phyloP scores from a whole-genome alignment of 1,284 basidiomycete species.

The Takashimella koratensis region DNA sequence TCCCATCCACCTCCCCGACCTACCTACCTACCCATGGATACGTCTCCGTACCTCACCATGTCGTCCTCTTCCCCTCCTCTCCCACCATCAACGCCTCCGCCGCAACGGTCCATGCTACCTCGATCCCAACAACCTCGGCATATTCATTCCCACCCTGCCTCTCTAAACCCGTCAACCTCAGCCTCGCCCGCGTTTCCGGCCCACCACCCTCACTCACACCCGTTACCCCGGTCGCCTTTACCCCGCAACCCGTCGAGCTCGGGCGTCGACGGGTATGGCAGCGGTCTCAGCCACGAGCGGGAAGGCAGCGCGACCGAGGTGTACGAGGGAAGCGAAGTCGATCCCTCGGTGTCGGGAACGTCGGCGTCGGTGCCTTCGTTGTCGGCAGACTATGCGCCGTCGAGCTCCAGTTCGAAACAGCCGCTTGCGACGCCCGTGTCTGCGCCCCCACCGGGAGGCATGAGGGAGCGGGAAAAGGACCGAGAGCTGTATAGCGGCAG shows the following conservation, averaged over 20 bases:
- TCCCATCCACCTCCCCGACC: not conserved
- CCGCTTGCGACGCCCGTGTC: not conserved
- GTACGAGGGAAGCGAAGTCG: not conserved
- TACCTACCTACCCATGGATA: not conserved
- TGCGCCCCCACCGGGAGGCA: not conserved
- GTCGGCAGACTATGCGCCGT: not conserved
- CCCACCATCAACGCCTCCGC: not conserved
- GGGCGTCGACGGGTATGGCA: too few relatives aligned
- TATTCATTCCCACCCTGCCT: not conserved
- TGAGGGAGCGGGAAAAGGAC: not conserved
- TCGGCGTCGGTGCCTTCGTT: not conserved
- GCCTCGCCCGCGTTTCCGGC: not conserved
- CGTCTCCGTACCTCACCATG: not conserved
- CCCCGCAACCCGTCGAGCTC: not conserved
- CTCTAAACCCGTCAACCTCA: not conserved
- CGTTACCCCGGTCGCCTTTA: not conserved
- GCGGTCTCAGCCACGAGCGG: too few relatives aligned
- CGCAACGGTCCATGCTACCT: not conserved
- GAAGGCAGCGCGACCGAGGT: too few relatives aligned
- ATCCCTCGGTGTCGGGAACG: not conserved
- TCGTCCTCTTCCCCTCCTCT: not conserved
- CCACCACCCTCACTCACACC: not conserved
- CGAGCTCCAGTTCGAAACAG: not conserved
- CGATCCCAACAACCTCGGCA: not conserved
- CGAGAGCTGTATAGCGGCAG: not conserved